Percentiles rank a stretch among this genome's conserved stretches.
Evolutionary conservation across 2,329 filamentous ascomycete genomes (phyloP).

Genomic region (Fusarium sp.): DNA sequence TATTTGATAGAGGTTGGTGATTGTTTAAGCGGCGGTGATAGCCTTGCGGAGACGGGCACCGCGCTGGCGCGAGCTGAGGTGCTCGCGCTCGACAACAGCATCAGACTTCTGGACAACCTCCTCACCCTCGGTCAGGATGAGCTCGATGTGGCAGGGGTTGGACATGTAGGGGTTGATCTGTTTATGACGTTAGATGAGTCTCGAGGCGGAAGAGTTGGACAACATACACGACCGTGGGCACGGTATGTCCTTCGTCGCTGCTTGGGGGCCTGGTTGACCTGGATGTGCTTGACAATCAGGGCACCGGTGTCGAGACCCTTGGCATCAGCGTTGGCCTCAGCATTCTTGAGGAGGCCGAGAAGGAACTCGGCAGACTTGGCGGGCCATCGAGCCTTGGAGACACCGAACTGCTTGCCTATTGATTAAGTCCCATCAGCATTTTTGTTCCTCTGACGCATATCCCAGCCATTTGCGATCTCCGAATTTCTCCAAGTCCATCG

Average conservation of each 20-base stretch:
- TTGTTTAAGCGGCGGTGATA: slow-evolving; percentile 69
- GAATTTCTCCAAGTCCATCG: slow-evolving; percentile 10
- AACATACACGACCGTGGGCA: slow-evolving; percentile 98
- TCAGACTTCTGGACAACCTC: slow-evolving; percentile 95
- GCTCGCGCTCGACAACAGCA: slow-evolving; percentile 79
- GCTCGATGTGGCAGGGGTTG: slow-evolving; percentile 99
- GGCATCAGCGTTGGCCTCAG: slow-evolving; percentile 94
- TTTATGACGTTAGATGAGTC: slow-evolving; percentile 9
- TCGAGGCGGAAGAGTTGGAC: neutral
- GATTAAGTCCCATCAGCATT: slow-evolving; percentile 42
- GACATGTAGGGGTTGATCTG: slow-evolving; percentile 99
- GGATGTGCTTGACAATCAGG: slow-evolving; percentile 99
- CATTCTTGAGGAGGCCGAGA: slow-evolving; percentile 96
- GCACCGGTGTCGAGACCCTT: slow-evolving; percentile 98
- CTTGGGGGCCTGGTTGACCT: slow-evolving; percentile 99
- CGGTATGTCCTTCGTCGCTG: slow-evolving; percentile 99
- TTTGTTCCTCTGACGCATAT: slow-evolving; percentile 3
- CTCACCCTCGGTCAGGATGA: slow-evolving; percentile 98
- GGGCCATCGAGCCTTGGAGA: slow-evolving; percentile 98
- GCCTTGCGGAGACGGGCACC: slow-evolving; percentile 73
- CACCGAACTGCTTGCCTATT: slow-evolving; percentile 97
- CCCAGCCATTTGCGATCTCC: slow-evolving; percentile 8
- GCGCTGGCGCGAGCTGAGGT: slow-evolving; percentile 92
- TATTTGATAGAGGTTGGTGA: slow-evolving; percentile 27
- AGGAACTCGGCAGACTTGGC: slow-evolving; percentile 99